Conservation (phyloP, 192 early-diverging fungal species). For the Dispira parvispora region DNA sequence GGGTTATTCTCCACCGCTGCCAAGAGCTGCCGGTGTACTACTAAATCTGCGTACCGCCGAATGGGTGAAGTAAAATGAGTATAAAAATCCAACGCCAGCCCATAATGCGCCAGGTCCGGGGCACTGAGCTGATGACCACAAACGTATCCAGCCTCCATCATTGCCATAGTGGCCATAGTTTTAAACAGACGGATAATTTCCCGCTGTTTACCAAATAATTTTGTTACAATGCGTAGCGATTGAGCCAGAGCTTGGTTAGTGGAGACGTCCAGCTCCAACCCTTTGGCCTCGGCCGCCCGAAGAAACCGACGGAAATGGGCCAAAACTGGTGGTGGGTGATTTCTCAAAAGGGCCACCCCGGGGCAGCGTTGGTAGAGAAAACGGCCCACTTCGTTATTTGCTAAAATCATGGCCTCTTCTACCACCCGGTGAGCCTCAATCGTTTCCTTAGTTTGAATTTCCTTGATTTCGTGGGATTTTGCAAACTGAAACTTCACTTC, state of each 20-base stretch:
- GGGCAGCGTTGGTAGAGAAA: conserved; percentile 35
- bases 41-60: conserved; percentile 65
- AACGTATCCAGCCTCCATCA: conserved; percentile 55
- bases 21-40: conserved; percentile 56
- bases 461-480: conserved; percentile 35
- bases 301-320: conserved; percentile 43
- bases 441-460: conserved; percentile 42
- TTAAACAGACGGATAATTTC: conserved; percentile 41
- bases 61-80: conserved; percentile 77
- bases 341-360: conserved; percentile 42
- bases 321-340: conserved; percentile 42
- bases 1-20: conserved; percentile 19
- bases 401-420: conserved; percentile 69
- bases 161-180: conserved; percentile 58
- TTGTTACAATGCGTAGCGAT: conserved; percentile 32
- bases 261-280: conserved; percentile 41
- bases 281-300: conserved; percentile 35
- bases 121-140: conserved; percentile 32
- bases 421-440: conserved; percentile 56
- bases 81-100: conserved; percentile 53
- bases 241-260: conserved; percentile 42
- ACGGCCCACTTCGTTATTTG: conserved; percentile 48
- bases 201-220: conserved; percentile 23
- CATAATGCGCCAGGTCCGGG: conserved; percentile 46
- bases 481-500: conserved; percentile 59